These are phyloP conservation scores for Ceratocystis cacaofunesta DNA, from an alignment of 2,329 filamentous ascomycete genomes.

Conservation along the genomic window DNA sequence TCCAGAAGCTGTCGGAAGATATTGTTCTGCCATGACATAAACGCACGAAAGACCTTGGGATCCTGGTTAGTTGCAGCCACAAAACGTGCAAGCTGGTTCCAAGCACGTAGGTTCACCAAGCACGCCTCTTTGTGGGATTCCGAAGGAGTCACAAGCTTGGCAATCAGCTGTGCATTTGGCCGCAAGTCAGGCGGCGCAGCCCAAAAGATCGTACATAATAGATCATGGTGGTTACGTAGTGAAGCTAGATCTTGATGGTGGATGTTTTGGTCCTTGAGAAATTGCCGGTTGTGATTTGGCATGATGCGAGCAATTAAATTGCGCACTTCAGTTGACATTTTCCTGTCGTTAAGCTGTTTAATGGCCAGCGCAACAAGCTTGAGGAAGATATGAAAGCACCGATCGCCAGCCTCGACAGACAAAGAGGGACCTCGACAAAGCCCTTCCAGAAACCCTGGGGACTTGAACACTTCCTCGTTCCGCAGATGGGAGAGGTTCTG, in stretches of 20 bases:
- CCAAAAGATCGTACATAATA: constrained; percentile 53
- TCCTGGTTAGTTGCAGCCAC: constrained; percentile 33
- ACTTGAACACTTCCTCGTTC: constrained; percentile 48
- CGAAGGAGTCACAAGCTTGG: constrained; percentile 42
- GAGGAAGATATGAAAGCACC: constrained; percentile 52
- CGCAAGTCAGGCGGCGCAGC: constrained; percentile 40
- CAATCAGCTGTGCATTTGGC: constrained; percentile 38
- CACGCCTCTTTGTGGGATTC: constrained; percentile 53
- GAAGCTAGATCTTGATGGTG: constrained; percentile 47
- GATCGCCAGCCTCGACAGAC: constrained; percentile 38
- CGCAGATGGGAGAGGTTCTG: constrained; percentile 46
- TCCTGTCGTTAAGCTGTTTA: constrained; percentile 33
- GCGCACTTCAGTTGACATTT: constrained; percentile 38
- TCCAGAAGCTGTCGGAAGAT: constrained; percentile 43
- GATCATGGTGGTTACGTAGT: constrained; percentile 53
- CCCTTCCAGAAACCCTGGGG: constrained; percentile 45
- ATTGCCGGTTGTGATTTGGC: constrained; percentile 51
- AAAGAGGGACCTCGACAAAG: constrained; percentile 33
- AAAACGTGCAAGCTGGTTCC: constrained; percentile 47
- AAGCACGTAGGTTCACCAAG: constrained; percentile 47
- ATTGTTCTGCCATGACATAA: constrained; percentile 36
- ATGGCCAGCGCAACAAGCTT: constrained; percentile 48
- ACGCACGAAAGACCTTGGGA: constrained; percentile 34
- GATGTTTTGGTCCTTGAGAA: constrained; percentile 46
- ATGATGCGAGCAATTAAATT: constrained; percentile 47